Base-by-base conservation (phyloP, 2,329 filamentous ascomycete genomes). In the Colletotrichum gloeosporioides region DNA sequence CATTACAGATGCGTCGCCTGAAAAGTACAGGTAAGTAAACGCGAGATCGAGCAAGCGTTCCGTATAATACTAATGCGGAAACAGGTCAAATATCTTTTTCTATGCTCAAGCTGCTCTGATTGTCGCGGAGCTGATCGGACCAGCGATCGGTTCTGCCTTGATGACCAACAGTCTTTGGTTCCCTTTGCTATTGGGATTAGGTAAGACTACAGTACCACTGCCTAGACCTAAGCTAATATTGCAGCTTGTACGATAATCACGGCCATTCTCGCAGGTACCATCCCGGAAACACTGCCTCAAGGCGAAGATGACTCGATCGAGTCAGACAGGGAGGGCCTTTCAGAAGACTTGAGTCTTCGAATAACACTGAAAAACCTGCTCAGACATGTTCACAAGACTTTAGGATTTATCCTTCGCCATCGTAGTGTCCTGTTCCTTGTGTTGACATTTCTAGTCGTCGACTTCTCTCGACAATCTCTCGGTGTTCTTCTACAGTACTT, bases 161-260 rank as follows among this genome's bases (percentile, higher is more conserved):
- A n/a, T 44, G 39, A 1, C 39, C 39, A 0, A 44, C 9, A 44
- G 39, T 44, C 39, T 44, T 44, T 44, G 18, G 39, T 1, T 0
- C 39, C 39, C 39, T 10, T 16, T 44, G 18, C 39, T 44, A 10
- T 44, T 44, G 18, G 39, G 39, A n/a, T 44, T n/a, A 4, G 39
- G 18, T 44, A 44, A 44, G 39, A n/a, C 18, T 44, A 18, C 39
- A 44, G 18, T 1, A 44, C 39, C 8, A 3, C 9, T n/a, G 1
- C 0, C 39, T 44, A 44, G 39, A 44, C 0, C 8, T n/a, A 0
- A 44, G 18, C 18, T 44, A n/a, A 44, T n/a, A 2, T n/a, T 44
- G 8, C 39, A 44, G 39, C 39, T 2, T 44, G 39, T 12, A 44
- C 16, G 18, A 44, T 44, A 1, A 44, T n/a, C 39, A 44, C 39